phyloP scores from a whole-genome alignment of 805 yeast genomes.

The Jamesozyma spencerorum region DNA sequence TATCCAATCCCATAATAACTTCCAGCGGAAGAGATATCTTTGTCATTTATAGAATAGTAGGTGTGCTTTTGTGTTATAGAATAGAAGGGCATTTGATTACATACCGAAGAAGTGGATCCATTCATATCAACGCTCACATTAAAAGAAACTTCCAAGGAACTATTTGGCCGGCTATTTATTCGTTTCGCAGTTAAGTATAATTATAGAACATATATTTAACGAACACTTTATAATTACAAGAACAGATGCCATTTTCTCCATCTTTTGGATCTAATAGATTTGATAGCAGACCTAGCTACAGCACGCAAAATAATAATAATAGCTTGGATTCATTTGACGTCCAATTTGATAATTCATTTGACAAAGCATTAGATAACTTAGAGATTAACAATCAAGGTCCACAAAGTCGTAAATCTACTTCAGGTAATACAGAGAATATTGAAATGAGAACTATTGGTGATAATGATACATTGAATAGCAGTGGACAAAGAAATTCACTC shows the following conservation, averaged over 20 bases:
- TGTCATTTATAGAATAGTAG: no score
- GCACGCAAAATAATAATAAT: slow-evolving; percentile 7
- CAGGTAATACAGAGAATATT: slow-evolving; percentile 13
- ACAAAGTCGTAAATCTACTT: slow-evolving; percentile 3
- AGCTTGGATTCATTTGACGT: slow-evolving; percentile 46
- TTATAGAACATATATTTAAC: no score
- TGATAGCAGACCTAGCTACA: slow-evolving; percentile 5
- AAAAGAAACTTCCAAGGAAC: no score
- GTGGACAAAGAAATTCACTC: slow-evolving; percentile 11
- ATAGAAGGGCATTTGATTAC: no score
- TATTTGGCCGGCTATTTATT: no score
- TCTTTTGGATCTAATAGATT: slow-evolving; percentile 12
- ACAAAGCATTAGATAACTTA: slow-evolving; percentile 50
- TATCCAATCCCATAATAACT: no score
- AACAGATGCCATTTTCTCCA: slow-evolving; percentile 20
- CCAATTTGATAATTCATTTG: slow-evolving; percentile 50
- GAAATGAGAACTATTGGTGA: slow-evolving; percentile 23
- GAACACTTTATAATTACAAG: neutral
- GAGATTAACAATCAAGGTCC: slow-evolving; percentile 33
- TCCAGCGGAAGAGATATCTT: no score
- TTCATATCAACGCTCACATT: no score
- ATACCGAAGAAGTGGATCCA: no score
- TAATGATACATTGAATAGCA: slow-evolving; percentile 1
- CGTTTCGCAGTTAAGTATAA: no score
- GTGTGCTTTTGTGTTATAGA: no score